Evolutionary conservation across 805 yeast species (phyloP).

Genomic region (Lipomyces yamanashiensis): DNA sequence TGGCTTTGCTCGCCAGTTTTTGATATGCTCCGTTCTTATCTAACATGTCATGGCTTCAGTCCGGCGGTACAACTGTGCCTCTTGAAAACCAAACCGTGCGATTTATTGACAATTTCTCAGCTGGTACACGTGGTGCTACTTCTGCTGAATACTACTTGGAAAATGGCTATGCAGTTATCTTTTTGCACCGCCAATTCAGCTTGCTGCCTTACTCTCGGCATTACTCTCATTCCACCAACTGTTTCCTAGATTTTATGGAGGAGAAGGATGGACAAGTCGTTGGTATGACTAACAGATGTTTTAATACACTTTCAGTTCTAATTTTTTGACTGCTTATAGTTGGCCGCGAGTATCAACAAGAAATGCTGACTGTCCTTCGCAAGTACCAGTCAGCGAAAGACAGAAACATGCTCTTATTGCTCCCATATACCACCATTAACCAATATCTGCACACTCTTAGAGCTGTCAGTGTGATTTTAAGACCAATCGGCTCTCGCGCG

Average conservation of each 20-base stretch:
- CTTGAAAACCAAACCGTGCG: constrained; percentile 95
- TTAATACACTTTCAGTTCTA: not conserved
- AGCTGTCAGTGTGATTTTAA: constrained; percentile 63
- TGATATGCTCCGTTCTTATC: not conserved
- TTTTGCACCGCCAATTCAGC: constrained; percentile 89
- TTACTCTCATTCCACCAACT: constrained; percentile 77
- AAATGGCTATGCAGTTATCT: constrained; percentile 87
- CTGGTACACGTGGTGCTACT: constrained; percentile 97
- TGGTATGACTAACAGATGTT: constrained; percentile 22
- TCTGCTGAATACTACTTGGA: constrained; percentile 90
- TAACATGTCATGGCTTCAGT: constrained; percentile 38
- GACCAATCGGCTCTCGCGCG: constrained; percentile 59
- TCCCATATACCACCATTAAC: constrained; percentile 94
- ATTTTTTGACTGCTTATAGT: constrained; percentile 45
- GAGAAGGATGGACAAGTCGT: constrained; percentile 57
- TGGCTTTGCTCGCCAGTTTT: not conserved
- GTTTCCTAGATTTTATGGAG: constrained; percentile 83
- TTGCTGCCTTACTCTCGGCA: constrained; percentile 91
- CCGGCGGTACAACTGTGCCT: constrained; percentile 98
- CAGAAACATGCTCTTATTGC: constrained; percentile 59
- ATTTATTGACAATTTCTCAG: constrained; percentile 94
- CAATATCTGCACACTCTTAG: constrained; percentile 88
- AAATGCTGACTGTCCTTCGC: constrained; percentile 63
- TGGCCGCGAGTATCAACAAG: constrained; percentile 60
- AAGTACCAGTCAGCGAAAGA: constrained; percentile 56